phyloP scores from a whole-genome alignment of 108 stramenopile genomes.

The Cyclotella baltica region DNA sequence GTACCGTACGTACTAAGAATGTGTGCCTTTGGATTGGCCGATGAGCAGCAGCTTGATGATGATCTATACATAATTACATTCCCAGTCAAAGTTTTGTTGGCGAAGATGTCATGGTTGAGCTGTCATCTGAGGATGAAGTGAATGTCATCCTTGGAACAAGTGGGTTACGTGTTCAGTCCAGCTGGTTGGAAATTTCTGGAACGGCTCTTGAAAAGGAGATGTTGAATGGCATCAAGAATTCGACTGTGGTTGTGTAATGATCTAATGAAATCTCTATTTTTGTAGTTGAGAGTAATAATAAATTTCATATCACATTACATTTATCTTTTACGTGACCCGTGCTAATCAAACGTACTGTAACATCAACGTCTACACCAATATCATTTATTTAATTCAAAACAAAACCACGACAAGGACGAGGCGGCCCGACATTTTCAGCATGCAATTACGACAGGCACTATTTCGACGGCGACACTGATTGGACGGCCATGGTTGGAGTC shows the following conservation, averaged over 20 bases:
- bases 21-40: slow-evolving; percentile 91
- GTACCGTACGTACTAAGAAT: slow-evolving; percentile 90
- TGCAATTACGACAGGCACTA: too few relatives aligned
- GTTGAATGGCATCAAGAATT: slow-evolving; percentile 37
- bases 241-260: slow-evolving; percentile 16
- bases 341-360: too few relatives aligned
- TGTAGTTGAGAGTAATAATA: too few relatives aligned
- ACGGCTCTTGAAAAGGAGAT: slow-evolving; percentile 58
- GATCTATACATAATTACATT: slow-evolving; percentile 87
- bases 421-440: too few relatives aligned
- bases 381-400: too few relatives aligned
- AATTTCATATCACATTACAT: too few relatives aligned
- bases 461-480: too few relatives aligned
- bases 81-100: slow-evolving; percentile 80
- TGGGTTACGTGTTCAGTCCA: slow-evolving; percentile 81
- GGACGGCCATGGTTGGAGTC: too few relatives aligned
- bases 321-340: too few relatives aligned
- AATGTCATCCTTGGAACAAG: slow-evolving; percentile 89
- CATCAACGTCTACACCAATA: too few relatives aligned
- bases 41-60: slow-evolving; percentile 77
- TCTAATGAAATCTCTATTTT: too few relatives aligned
- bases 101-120: slow-evolving; percentile 82
- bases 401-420: too few relatives aligned
- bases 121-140: slow-evolving; percentile 80
- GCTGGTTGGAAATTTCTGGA: slow-evolving; percentile 71